Percentiles rank a stretch among this genome's conserved stretches.
Evolutionary conservation across 352 stramenopile species (phyloP).

Genomic region (Discostella stelligera): DNA sequence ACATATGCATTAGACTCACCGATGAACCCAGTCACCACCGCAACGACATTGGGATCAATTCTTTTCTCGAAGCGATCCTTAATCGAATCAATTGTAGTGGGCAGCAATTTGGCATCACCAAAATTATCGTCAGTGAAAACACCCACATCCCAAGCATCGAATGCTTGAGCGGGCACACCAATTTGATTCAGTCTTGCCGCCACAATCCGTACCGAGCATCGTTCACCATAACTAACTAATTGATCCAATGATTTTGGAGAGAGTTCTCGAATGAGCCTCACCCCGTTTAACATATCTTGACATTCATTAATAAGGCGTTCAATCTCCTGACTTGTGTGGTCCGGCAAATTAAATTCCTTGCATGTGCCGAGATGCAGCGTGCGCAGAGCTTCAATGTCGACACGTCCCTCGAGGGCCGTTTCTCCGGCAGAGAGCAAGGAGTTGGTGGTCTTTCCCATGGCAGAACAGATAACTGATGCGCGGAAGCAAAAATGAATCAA

Average conservation of each 20-base stretch:
- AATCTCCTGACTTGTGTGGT: conserved; percentile 53
- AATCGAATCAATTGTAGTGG: conserved; percentile 66
- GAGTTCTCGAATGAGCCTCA: conserved; percentile 84
- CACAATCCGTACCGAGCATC: conserved; percentile 84
- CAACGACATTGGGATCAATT: conserved; percentile 80
- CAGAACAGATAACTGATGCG: conserved; percentile 83
- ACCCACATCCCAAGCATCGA: conserved; percentile 80
- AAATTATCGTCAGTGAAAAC: conserved; percentile 74
- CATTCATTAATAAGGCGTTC: conserved; percentile 81
- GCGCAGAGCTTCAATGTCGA: conserved; percentile 83
- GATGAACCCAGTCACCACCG: conserved; percentile 88
- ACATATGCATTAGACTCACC: conserved; percentile 33
- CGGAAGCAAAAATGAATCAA: conserved; percentile 10
- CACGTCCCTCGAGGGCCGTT: conserved; percentile 81
- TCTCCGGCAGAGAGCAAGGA: conserved; percentile 81
- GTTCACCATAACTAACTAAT: conserved; percentile 85
- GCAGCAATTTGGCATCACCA: conserved; percentile 73
- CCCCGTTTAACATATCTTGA: conserved; percentile 84
- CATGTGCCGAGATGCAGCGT: conserved; percentile 80
- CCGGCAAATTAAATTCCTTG: conserved; percentile 70
- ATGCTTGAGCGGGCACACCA: conserved; percentile 82
- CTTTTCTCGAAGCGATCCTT: conserved; percentile 69
- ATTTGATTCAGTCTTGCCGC: conserved; percentile 85
- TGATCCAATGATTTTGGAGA: conserved; percentile 82
- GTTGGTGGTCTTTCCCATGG: conserved; percentile 90